Evolutionary conservation across 176 grass and related monocot genomes (phyloP).

Genomic region (Olyra latifolia): DNA sequence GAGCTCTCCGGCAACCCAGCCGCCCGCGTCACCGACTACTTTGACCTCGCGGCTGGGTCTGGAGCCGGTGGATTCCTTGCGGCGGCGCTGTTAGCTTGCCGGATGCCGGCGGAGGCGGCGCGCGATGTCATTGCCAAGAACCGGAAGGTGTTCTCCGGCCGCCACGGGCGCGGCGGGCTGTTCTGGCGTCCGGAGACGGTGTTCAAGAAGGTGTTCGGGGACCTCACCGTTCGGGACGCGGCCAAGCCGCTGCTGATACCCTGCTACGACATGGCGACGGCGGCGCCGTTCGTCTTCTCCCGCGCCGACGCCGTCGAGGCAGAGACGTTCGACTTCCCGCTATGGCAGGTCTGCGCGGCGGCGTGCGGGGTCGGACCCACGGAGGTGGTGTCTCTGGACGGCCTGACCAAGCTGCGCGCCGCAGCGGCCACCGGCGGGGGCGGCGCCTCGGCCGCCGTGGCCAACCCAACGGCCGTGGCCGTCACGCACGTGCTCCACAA

Average conservation of each 20-base stretch:
- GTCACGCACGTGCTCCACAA: constrained; percentile 82
- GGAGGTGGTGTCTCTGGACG: constrained; percentile 62
- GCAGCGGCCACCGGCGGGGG: constrained; percentile 1
- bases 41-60: constrained; percentile 70
- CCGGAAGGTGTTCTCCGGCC: constrained; percentile 33
- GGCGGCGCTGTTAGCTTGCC: constrained; percentile 55
- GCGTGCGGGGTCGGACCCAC: constrained; percentile 25
- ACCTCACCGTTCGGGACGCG: constrained; percentile 58
- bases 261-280: constrained; percentile 64
- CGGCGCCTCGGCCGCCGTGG: constrained; percentile 20
- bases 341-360: constrained; percentile 72
- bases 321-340: constrained; percentile 81
- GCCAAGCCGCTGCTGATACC: constrained; percentile 79
- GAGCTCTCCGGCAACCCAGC: constrained; percentile 54
- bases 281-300: constrained; percentile 84
- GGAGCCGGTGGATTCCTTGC: constrained; percentile 66
- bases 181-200: constrained; percentile 22
- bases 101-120: constrained; percentile 58
- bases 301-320: constrained; percentile 90
- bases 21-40: constrained; percentile 52
- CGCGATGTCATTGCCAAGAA: constrained; percentile 44
- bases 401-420: constrained; percentile 48
- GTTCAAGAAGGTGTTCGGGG: constrained; percentile 56
- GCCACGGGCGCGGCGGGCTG: background rate
- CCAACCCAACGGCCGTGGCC: constrained; percentile 61